Evolutionary conservation across 257 asterid genomes (phyloP).

Genomic region (Pogostemon cablin): DNA sequence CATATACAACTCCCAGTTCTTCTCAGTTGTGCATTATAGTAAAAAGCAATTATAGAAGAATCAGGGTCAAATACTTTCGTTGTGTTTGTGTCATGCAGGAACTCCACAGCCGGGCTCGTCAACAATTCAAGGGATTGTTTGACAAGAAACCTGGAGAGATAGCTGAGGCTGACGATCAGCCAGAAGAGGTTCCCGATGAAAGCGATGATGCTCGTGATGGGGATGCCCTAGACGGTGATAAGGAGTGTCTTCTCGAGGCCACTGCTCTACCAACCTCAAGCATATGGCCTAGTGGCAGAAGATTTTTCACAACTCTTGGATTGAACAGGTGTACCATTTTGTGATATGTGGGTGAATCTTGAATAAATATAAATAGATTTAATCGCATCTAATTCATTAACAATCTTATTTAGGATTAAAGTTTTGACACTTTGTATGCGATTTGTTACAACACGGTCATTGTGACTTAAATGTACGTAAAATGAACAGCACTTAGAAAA

Average conservation of each 20-base stretch:
- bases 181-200: slow-evolving; percentile 41
- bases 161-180: slow-evolving; percentile 58
- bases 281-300: slow-evolving; percentile 63
- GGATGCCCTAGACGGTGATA: slow-evolving; percentile 39
- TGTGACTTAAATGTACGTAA: neutral
- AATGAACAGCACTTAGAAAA: too few relatives aligned
- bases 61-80: neutral
- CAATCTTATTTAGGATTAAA: too few relatives aligned
- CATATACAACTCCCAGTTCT: neutral
- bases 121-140: slow-evolving; percentile 86
- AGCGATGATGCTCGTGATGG: slow-evolving; percentile 40
- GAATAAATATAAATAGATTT: too few relatives aligned
- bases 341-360: slow-evolving; percentile 37
- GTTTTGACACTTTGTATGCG: too few relatives aligned
- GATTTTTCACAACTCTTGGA: slow-evolving; percentile 58
- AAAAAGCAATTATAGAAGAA: neutral
- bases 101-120: slow-evolving; percentile 60
- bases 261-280: slow-evolving; percentile 48
- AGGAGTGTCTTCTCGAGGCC: slow-evolving; percentile 60
- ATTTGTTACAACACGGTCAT: too few relatives aligned
- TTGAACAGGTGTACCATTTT: slow-evolving; percentile 76
- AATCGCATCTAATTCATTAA: too few relatives aligned
- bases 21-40: neutral
- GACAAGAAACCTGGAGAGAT: slow-evolving; percentile 99
- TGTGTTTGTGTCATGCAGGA: slow-evolving; percentile 55